Evolutionary conservation across 352 stramenopile genomes (phyloP).

Genomic region (Pythium graminicola): DNA sequence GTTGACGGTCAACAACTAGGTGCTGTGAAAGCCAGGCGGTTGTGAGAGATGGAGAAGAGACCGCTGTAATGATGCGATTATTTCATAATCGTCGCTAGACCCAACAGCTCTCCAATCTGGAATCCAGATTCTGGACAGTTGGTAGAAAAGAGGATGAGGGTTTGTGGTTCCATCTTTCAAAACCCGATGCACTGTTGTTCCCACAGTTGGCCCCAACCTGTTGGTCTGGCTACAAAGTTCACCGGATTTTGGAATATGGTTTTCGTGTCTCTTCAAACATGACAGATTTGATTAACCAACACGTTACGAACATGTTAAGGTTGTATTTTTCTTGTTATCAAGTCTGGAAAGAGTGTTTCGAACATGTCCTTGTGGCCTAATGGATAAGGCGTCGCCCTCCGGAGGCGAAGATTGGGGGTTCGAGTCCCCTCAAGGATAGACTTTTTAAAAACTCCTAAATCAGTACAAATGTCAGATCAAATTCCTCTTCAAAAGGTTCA

Average conservation of each 20-base stretch:
- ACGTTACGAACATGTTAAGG: background rate
- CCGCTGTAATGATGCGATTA: background rate
- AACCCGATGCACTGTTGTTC: background rate
- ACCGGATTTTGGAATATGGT: constrained; percentile 7
- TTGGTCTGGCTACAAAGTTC: background rate
- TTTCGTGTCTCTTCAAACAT: background rate
- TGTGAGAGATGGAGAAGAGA: background rate
- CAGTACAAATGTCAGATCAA: no score
- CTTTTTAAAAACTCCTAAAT: constrained; percentile 20
- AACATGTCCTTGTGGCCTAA: constrained; percentile 38
- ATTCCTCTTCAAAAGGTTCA: no score
- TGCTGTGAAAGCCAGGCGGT: no score
- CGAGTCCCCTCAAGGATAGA: constrained; percentile 59
- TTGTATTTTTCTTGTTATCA: background rate
- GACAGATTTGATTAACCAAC: background rate
- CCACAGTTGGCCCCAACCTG: background rate
- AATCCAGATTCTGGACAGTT: no score
- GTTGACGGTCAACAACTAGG: no score
- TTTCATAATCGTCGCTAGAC: no score
- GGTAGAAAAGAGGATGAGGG: no score
- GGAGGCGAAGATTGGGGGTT: constrained; percentile 66
- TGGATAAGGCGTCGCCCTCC: constrained; percentile 71
- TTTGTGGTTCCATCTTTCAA: constrained; percentile 8
- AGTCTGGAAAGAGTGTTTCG: background rate
- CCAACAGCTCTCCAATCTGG: no score